Evolutionary conservation across 495 filamentous ascomycete species (phyloP).

Genomic region (Chaetomium tenue): DNA sequence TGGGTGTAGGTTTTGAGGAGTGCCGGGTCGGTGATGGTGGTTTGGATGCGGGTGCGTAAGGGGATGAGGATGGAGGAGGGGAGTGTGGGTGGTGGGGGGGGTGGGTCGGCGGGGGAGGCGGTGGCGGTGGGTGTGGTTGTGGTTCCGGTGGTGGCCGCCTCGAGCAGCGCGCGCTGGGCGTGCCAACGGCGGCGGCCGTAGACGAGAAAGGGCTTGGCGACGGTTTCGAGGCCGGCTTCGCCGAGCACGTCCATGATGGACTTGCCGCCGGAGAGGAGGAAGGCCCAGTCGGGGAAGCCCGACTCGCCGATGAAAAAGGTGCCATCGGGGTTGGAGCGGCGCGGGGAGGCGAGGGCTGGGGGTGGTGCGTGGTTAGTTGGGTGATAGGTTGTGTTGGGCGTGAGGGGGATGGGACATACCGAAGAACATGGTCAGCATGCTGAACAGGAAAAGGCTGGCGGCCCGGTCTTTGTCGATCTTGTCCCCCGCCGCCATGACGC

Average conservation of each 20-base stretch:
- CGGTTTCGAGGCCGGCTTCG: constrained; percentile 22
- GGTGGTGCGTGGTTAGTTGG: constrained; percentile 7
- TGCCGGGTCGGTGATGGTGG: constrained; percentile 7
- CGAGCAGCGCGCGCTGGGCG: constrained; percentile 21
- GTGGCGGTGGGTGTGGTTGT: neutral
- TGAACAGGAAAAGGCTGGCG: constrained; percentile 37
- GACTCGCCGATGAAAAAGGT: constrained; percentile 33
- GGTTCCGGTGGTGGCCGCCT: neutral
- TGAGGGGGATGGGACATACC: constrained; percentile 18
- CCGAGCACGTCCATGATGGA: constrained; percentile 30
- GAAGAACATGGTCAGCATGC: constrained; percentile 40
- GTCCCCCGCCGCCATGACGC: constrained; percentile 22
- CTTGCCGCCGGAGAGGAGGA: constrained; percentile 36
- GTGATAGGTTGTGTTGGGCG: neutral
- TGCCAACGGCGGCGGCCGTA: constrained; percentile 32
- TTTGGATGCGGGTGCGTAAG: constrained; percentile 20
- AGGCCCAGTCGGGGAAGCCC: constrained; percentile 39
- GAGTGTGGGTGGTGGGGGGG: neutral
- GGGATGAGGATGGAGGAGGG: constrained; percentile 7
- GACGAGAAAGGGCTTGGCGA: constrained; percentile 30
- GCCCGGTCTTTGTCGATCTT: constrained; percentile 21
- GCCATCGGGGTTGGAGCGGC: constrained; percentile 31
- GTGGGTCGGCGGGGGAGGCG: neutral
- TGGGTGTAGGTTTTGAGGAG: constrained; percentile 27
- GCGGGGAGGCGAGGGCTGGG: constrained; percentile 32